Percentiles rank a stretch among this genome's conserved stretches.
These are phyloP conservation scores for Pontederia paniculata DNA, from an alignment of 176 grass and related monocot genomes.

Conservation along the genomic window DNA sequence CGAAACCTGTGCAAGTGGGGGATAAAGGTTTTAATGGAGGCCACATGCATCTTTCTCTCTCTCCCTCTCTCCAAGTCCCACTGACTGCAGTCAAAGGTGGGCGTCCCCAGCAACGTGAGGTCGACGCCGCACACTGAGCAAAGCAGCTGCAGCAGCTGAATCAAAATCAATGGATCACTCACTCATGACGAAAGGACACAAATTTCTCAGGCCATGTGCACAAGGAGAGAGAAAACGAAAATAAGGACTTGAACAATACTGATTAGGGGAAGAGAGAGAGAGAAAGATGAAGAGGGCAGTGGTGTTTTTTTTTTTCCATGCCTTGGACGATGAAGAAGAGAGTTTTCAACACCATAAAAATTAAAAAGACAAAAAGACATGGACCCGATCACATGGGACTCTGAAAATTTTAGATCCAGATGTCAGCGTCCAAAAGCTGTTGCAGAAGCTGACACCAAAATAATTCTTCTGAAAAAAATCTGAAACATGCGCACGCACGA, in stretches of 20 bases:
- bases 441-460: slow-evolving; percentile 2
- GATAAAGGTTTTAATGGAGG: background rate
- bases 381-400: background rate
- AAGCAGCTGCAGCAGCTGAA: background rate
- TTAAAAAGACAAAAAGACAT: too few relatives aligned
- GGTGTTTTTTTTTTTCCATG: background rate
- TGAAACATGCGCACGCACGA: background rate
- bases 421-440: background rate
- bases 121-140: background rate
- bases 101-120: background rate
- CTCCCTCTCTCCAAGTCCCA: background rate
- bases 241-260: background rate
- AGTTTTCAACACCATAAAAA: too few relatives aligned
- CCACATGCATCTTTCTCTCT: background rate
- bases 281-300: too few relatives aligned
- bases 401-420: background rate
- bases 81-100: background rate
- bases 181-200: background rate
- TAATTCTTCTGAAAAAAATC: background rate
- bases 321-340: background rate
- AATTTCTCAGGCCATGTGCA: background rate
- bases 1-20: background rate
- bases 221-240: background rate
- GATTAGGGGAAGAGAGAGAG: background rate
- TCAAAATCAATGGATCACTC: slow-evolving; percentile 5